Evolutionary conservation across 768 basidiomycete genomes (phyloP).

Genomic region (Rhizopogon rudus): DNA sequence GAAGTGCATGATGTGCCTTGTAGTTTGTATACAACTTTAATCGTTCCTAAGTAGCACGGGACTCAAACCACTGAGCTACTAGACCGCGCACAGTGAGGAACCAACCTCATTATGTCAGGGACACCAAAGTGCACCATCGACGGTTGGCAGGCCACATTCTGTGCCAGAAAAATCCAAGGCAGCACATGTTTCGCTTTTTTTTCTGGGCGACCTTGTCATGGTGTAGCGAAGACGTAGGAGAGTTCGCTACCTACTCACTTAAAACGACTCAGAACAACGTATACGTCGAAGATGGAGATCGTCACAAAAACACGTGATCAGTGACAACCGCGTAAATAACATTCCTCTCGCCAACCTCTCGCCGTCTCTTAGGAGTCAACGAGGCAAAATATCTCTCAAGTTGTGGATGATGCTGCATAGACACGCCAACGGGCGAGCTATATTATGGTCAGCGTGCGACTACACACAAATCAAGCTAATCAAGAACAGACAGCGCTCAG

Average conservation of each 20-base stretch:
- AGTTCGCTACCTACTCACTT: neutral
- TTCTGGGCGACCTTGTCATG: conserved; percentile 8
- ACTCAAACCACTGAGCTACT: neutral
- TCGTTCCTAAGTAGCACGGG: conserved; percentile 20
- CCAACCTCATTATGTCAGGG: conserved; percentile 26
- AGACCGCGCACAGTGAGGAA: neutral
- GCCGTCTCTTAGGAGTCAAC: neutral
- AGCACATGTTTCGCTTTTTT: conserved; percentile 11
- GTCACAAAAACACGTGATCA: neutral
- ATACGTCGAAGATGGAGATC: too few relatives aligned
- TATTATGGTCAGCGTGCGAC: too few relatives aligned
- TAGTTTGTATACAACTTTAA: conserved; percentile 33
- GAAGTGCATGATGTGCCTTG: conserved; percentile 27
- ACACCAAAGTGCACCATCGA: conserved; percentile 19
- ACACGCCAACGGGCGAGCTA: neutral
- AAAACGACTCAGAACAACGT: too few relatives aligned
- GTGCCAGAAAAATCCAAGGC: conserved; percentile 12
- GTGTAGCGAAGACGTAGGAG: neutral
- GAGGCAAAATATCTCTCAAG: neutral
- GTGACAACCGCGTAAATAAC: neutral
- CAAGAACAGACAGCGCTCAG: neutral
- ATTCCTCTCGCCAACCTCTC: neutral
- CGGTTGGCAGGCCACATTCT: conserved; percentile 9
- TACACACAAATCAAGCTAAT: too few relatives aligned
- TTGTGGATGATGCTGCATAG: neutral